A percentile compares a stretch with the other conserved stretches of the same genome.
These are phyloP conservation scores for Xylaria grammica DNA, from an alignment of 495 filamentous ascomycete genomes.

Conservation along the genomic window DNA sequence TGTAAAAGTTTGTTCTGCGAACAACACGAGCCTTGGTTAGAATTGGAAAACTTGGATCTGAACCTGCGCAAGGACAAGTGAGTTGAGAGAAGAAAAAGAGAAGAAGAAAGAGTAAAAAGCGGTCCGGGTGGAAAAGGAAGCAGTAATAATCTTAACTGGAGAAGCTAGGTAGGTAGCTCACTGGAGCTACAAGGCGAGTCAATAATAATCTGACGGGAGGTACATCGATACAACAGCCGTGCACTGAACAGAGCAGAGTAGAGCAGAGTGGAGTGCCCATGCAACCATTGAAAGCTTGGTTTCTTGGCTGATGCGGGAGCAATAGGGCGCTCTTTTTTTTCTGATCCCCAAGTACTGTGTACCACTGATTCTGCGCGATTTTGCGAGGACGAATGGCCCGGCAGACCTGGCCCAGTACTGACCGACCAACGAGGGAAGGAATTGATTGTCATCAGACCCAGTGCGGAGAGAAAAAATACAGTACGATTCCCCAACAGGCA, in stretches of 20 bases:
- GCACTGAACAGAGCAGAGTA: background rate
- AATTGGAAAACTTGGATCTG: constrained; percentile 22
- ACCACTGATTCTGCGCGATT: constrained; percentile 36
- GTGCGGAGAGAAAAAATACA: constrained; percentile 34
- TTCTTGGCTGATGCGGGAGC: constrained; percentile 23
- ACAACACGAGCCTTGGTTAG: constrained; percentile 42
- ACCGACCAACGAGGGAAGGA: constrained; percentile 28
- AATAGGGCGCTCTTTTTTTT: constrained; percentile 24
- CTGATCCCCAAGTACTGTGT: background rate
- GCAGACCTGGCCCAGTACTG: constrained; percentile 8
- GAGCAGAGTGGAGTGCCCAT: constrained; percentile 7
- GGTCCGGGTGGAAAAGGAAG: constrained; percentile 37
- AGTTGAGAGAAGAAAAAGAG: constrained; percentile 31
- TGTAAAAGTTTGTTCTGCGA: constrained; percentile 34
- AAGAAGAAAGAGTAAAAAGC: constrained; percentile 28
- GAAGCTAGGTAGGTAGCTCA: constrained; percentile 32
- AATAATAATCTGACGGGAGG: constrained; percentile 30
- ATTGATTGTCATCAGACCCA: constrained; percentile 37
- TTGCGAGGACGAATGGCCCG: constrained; percentile 26
- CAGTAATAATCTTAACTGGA: constrained; percentile 34
- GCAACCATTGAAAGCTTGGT: constrained; percentile 33
- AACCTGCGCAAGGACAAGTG: constrained; percentile 42
- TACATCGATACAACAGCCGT: background rate
- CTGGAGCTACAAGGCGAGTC: constrained; percentile 23
- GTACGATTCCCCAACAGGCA: constrained; percentile 29